Base-by-base conservation (phyloP, 208 protist genomes). In the Crithidia expoeki region DNA sequence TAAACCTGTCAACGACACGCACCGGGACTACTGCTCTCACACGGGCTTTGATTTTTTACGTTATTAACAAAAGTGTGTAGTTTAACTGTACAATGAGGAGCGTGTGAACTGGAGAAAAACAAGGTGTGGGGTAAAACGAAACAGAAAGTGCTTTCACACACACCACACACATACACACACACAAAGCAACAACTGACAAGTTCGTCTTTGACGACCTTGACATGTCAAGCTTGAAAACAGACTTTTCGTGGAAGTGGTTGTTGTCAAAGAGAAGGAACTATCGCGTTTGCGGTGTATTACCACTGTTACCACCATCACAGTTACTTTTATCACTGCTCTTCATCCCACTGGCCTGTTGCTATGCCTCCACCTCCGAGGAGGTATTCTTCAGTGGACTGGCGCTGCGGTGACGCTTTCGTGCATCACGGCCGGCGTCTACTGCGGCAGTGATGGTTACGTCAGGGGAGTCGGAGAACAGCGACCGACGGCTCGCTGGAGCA, bases 321-420 rank as follows among this genome's bases (percentile, higher is more conserved):
- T 12, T 42, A 16, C 6, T 42, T 42, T 42, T 42, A 16, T 42
- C 12, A 16, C 12, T 42, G 36, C 12, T 42, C 12, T 42, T 50
- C 44, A n/a, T 11, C 4, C 16, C 44, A 21, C 9, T n/a, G 44
- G 14, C 16, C 21, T 33, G 32, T 4, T 44, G 53, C 32, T 27
- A 14, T 23, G 33, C 1, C 33, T 44, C 53, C 23, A 2, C 19
- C 10, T 16, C 19, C 3, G 28, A 9, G 19, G 23, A 44, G 36
- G 33, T 25, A 23, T 30, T 49, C 14, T 33, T 46, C 11, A 33
- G 12, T 9, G 38, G 56, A 21, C 56, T 62, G 36, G 23, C 25
- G 56, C 56, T 62, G 56, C 56, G 56, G 6, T 62, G 56, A 4
- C 38, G 38, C 36, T 62, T 62, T 12, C 3, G 56, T 21, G 38